Conservation (phyloP, 2,329 filamentous ascomycete genomes). For the Calonectria naviculata region DNA sequence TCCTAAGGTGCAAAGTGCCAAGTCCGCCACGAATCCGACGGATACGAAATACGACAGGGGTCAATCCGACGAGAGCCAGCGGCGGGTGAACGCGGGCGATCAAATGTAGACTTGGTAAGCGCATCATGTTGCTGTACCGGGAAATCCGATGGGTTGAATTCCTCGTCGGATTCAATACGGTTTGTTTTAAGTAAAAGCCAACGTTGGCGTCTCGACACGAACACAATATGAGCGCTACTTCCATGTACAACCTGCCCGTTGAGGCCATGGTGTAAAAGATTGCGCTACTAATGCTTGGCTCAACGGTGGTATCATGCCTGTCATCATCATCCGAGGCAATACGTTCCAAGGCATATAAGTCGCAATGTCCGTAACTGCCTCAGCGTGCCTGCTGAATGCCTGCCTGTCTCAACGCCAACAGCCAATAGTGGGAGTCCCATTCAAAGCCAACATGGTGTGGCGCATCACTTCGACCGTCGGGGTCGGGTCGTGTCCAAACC, state of each 20-base stretch:
- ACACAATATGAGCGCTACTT: background rate
- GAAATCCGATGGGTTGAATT: background rate
- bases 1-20: background rate
- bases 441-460: background rate
- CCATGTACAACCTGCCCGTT: background rate
- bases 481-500: background rate
- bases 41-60: constrained; percentile 25
- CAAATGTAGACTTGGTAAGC: background rate
- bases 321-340: background rate
- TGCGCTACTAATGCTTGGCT: no score
- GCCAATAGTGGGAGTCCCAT: background rate
- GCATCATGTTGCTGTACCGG: background rate
- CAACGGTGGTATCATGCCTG: background rate
- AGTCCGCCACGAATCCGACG: constrained; percentile 5
- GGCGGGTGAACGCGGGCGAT: background rate
- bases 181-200: background rate
- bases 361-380: no score
- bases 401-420: background rate
- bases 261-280: no score
- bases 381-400: no score
- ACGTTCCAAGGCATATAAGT: no score
- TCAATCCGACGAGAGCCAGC: background rate
- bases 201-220: background rate
- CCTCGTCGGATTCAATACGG: background rate
- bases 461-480: background rate